Conservation (phyloP, 768 basidiomycete species). For the Neoboletus brunneissimus region DNA sequence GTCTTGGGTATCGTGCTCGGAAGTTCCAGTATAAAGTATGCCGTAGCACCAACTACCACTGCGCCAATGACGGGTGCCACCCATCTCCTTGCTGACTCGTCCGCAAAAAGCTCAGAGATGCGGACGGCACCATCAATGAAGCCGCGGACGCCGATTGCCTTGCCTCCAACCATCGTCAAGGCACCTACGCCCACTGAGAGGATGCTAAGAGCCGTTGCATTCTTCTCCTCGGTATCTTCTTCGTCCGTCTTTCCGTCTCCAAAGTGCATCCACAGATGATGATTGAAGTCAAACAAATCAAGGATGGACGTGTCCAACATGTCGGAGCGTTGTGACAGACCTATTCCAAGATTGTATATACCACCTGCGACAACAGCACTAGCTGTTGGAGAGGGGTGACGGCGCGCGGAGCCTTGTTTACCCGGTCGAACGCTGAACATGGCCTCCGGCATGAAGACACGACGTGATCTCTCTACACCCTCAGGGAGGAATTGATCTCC, state of each 20-base stretch:
- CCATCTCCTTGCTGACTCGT: slow-evolving; percentile 82
- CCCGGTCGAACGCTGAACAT: slow-evolving; percentile 76
- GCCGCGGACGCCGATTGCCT: slow-evolving; percentile 70
- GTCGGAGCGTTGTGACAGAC: slow-evolving; percentile 73
- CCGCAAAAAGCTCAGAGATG: slow-evolving; percentile 73
- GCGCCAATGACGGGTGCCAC: slow-evolving; percentile 82
- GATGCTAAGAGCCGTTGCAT: slow-evolving; percentile 63
- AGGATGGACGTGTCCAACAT: slow-evolving; percentile 76
- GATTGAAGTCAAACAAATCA: slow-evolving; percentile 84
- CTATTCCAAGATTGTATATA: slow-evolving; percentile 75
- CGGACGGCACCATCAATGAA: slow-evolving; percentile 78
- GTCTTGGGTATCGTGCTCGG: slow-evolving; percentile 87
- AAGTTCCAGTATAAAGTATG: slow-evolving; percentile 83
- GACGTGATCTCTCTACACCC: slow-evolving; percentile 74
- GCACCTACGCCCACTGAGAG: slow-evolving; percentile 80
- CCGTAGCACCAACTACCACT: slow-evolving; percentile 64
- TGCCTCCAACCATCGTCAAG: slow-evolving; percentile 85
- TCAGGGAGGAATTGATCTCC: slow-evolving; percentile 77
- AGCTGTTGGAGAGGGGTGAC: slow-evolving; percentile 30
- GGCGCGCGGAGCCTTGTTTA: slow-evolving; percentile 38
- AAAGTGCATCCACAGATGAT: slow-evolving; percentile 73
- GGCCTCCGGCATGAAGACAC: slow-evolving; percentile 94
- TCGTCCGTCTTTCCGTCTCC: slow-evolving; percentile 42
- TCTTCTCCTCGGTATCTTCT: slow-evolving; percentile 37
- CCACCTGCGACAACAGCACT: slow-evolving; percentile 75